phyloP scores from a whole-genome alignment of 768 basidiomycete genomes.

The Lentinus brumalis region DNA sequence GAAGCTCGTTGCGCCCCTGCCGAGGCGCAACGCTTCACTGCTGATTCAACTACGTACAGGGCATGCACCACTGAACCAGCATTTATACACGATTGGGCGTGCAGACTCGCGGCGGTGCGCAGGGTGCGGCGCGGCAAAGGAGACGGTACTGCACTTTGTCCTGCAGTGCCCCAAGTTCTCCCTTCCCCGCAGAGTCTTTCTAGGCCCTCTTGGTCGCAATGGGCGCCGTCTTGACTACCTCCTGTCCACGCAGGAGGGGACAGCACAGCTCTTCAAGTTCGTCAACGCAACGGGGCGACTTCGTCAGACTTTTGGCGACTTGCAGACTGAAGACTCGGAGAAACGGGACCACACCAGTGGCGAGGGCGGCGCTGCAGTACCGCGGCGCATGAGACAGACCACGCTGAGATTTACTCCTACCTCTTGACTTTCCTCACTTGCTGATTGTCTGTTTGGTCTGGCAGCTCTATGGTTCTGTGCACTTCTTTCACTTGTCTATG shows the following conservation, averaged over 20 bases:
- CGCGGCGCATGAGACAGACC: too few species aligned
- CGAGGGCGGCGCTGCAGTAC: too few species aligned
- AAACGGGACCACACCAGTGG: too few species aligned
- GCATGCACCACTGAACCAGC: conserved; percentile 33
- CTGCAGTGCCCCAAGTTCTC: conserved; percentile 19
- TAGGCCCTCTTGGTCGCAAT: background rate
- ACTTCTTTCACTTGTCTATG: too few species aligned
- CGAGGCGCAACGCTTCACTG: background rate
- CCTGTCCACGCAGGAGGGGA: conserved; percentile 1
- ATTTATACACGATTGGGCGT: conserved; percentile 24
- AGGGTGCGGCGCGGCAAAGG: conserved; percentile 1
- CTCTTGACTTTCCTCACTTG: too few species aligned
- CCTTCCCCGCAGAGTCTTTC: background rate
- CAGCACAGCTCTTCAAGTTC: conserved; percentile 11
- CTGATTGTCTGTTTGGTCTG: too few species aligned
- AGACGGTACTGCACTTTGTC: conserved; percentile 25
- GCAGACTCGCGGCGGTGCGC: conserved; percentile 14
- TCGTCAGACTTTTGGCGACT: too few species aligned
- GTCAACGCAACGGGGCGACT: conserved; percentile 15
- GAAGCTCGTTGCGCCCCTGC: too few species aligned
- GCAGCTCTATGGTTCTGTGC: too few species aligned
- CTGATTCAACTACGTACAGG: conserved; percentile 36
- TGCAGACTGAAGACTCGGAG: too few species aligned
- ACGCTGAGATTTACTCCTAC: too few species aligned
- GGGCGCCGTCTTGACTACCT: conserved; percentile 1